Evolutionary conservation across 768 basidiomycete species (phyloP), one percentile per base, ranked within the genome.

Genomic region (Lactifluus pinguis): DNA sequence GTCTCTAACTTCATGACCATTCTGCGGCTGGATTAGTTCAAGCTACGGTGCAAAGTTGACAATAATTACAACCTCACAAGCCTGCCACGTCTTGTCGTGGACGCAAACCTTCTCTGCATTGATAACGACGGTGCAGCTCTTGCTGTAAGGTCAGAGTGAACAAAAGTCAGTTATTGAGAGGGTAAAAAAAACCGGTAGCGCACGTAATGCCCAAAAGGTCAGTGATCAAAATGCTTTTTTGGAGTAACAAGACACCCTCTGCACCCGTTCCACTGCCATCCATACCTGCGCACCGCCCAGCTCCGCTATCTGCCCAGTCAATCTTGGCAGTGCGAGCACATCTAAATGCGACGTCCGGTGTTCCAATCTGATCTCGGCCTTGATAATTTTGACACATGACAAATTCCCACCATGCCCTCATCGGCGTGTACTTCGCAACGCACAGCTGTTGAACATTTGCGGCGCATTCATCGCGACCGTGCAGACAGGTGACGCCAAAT

Each of bases 391-490:
- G 82, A 71, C 92, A 94, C 61, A 82, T 83, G 21, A 92, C 76
- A 66, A 92, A 94, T 54, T 81, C 74, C 92, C 92, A 95, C 88
- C 89, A 92, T 21, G 74, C 75, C n/a, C 71, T 65, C 44, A 75
- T 72, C 25, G 78, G 72, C 25, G 79, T 75, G 62, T 89, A 77
- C 69, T 84, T 83, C 57, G 80, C 76, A 34, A 80, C 87, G 71
- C 95, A 98, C 30, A 97, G 77, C 69, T 97, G 85, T 61, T 97
- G 89, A 17, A 92, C 83, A 74, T 95, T 93, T 47, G 90, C 94
- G 14, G 83, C 83, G 68, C 94, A 97, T 72, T 98, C 94, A 55
- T 79, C 72, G 5, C 75, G 74, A 17, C 92, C 93, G 69, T 95
- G 93, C 77, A 79, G 79, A 73, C 94, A 97, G 38, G 74, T 80